Evolutionary conservation across 139 green algal species (phyloP), one percentile per base, ranked within the genome.

Genomic region (Spirogloea muscicola): DNA sequence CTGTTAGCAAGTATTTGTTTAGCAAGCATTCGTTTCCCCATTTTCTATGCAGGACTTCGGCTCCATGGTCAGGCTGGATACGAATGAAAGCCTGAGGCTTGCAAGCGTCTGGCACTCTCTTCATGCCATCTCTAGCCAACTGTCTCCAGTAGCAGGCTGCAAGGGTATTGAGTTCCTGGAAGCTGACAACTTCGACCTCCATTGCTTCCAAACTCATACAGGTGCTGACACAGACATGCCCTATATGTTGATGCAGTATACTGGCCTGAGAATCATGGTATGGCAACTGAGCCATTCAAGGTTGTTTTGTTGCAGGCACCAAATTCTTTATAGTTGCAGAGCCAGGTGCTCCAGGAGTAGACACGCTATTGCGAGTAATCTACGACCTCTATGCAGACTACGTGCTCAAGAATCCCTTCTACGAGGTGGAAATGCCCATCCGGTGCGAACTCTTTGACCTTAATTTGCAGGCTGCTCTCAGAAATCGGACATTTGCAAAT

Each of bases 171-270:
- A 96, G 71, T 79, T 95, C 40, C 70, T 98, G 49, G 85, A 94
- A 60, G 88, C 91, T 0, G 93, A 96, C 46, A 95, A 79, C 2
- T 98, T 97, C 77, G 89, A 96, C 77, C 73, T 98, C 59, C 92
- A 97, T 81, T 96, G 90, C 84, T 91, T 94, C 60, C 86, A 92
- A 72, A 91, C 86, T 0, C 76, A 89, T 9, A 96, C 92, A 3
- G 93, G 75, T 82, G 58, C n/a, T n/a, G 7, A 25, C 16, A 16
- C 44, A 25, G 16, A 16, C 16, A 16, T 52, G 13, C 44, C 44
- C 16, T 25, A 25, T 16, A 52, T 10, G 10, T 16, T 25, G 6
- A 21, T 62, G 16, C 10, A 10, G 33, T n/a, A 34, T 62, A 6
- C 21, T 18, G 52, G 10, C 21, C n/a, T 62, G 10, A 64, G 18